These are phyloP conservation scores for Tolypocladium album DNA, from an alignment of 2,329 filamentous ascomycete genomes.

Conservation along the genomic window DNA sequence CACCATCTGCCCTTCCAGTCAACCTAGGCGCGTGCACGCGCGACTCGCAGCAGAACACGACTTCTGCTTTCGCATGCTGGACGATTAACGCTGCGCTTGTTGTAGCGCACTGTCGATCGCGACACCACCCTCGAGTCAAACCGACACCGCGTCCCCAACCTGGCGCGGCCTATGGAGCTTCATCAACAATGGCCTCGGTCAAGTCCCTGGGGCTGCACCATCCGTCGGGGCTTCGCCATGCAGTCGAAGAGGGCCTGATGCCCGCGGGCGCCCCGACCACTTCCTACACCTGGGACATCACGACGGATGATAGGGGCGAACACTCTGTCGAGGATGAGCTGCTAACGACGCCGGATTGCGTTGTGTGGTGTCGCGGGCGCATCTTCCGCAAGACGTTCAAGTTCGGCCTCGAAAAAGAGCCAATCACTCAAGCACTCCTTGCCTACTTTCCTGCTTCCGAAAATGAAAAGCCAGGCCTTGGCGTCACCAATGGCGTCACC, in stretches of 20 bases:
- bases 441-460: slow-evolving; percentile 62
- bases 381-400: slow-evolving; percentile 77
- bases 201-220: slow-evolving; percentile 85
- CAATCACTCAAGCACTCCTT: slow-evolving; percentile 75
- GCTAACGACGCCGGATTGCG: slow-evolving; percentile 61
- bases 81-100: not conserved
- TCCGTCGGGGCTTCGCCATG: slow-evolving; percentile 72
- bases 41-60: not conserved
- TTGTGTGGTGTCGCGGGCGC: slow-evolving; percentile 82
- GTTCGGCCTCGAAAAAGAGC: slow-evolving; percentile 78
- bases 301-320: slow-evolving; percentile 25
- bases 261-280: slow-evolving; percentile 52
- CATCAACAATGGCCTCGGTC: slow-evolving; percentile 66
- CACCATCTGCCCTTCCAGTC: not conserved
- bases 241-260: slow-evolving; percentile 71
- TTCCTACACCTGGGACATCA: slow-evolving; percentile 68
- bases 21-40: not conserved
- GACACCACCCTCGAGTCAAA: not conserved
- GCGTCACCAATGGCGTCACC: slow-evolving; percentile 4
- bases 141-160: not conserved
- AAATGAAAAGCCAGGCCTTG: slow-evolving; percentile 15
- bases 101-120: not conserved
- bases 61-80: not conserved
- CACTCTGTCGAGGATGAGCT: slow-evolving; percentile 63
- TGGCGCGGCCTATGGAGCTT: slow-evolving; percentile 19